phyloP scores from a whole-genome alignment of 2,329 filamentous ascomycete genomes.

The Microdochium nivale region DNA sequence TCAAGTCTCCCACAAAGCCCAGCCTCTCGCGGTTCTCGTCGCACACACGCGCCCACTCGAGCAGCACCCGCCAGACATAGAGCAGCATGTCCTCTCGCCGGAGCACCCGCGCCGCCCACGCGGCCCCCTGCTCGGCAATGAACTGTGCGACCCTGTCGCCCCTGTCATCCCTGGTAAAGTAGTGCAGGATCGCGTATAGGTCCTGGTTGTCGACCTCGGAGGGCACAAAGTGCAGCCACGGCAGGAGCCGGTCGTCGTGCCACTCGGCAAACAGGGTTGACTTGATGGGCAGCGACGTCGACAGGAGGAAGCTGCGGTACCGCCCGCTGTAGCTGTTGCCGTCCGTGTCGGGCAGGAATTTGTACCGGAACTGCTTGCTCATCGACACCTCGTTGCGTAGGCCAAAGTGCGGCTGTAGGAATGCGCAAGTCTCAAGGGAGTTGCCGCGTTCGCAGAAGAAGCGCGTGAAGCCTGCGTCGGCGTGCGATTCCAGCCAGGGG shows the following conservation, averaged over 20 bases:
- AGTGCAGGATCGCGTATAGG: conserved; percentile 40
- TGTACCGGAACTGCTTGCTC: conserved; percentile 26
- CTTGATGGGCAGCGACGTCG: conserved; percentile 38
- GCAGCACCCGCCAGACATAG: conserved; percentile 51
- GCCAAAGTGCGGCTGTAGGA: conserved; percentile 20
- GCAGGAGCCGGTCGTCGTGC: conserved; percentile 46
- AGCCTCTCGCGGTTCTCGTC: not conserved
- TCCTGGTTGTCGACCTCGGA: conserved; percentile 40
- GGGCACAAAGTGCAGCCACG: conserved; percentile 50
- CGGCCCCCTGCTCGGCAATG: conserved; percentile 44
- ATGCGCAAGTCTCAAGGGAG: conserved; percentile 19
- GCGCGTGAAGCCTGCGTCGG: conserved; percentile 34
- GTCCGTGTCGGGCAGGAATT: conserved; percentile 42
- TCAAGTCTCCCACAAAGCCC: not conserved
- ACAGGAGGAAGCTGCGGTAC: conserved; percentile 41
- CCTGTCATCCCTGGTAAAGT: conserved; percentile 30
- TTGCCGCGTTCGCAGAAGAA: conserved; percentile 29
- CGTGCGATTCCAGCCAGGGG: conserved; percentile 24
- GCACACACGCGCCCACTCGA: conserved; percentile 36
- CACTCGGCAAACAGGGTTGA: conserved; percentile 45
- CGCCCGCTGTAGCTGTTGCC: conserved; percentile 47
- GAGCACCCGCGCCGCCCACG: conserved; percentile 46
- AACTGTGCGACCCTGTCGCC: conserved; percentile 38
- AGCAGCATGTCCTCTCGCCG: conserved; percentile 50
- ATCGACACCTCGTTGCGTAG: conserved; percentile 21